phyloP scores from a whole-genome alignment of 2,329 filamentous ascomycete species.

The Phialophora chinensis region DNA sequence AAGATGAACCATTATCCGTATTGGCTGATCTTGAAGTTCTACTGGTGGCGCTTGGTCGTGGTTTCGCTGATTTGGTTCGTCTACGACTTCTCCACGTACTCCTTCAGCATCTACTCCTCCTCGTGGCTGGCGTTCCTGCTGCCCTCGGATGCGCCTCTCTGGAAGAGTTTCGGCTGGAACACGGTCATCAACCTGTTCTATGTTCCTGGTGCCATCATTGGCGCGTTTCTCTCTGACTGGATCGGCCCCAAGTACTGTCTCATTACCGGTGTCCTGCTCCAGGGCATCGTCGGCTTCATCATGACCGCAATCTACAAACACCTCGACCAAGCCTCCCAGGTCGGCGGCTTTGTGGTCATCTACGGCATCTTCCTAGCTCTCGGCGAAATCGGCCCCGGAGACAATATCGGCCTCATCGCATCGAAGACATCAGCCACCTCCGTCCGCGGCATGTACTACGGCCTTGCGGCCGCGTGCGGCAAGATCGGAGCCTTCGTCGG shows the following conservation, averaged over 20 bases:
- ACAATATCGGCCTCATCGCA: constrained; percentile 88
- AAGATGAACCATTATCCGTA: constrained; percentile 69
- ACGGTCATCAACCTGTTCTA: constrained; percentile 89
- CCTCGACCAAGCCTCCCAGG: constrained; percentile 69
- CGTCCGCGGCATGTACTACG: constrained; percentile 78
- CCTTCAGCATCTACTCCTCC: constrained; percentile 83
- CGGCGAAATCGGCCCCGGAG: constrained; percentile 82
- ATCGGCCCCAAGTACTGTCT: constrained; percentile 79
- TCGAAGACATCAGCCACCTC: constrained; percentile 88
- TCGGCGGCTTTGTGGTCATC: constrained; percentile 77
- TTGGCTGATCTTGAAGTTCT: constrained; percentile 65
- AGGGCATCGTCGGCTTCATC: constrained; percentile 82
- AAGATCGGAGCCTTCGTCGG: constrained; percentile 76
- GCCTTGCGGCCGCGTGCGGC: constrained; percentile 54
- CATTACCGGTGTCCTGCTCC: constrained; percentile 70
- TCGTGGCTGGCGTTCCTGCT: constrained; percentile 66
- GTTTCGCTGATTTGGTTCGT: constrained; percentile 84
- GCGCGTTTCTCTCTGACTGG: constrained; percentile 77
- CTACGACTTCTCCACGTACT: constrained; percentile 84
- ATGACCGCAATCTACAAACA: constrained; percentile 80
- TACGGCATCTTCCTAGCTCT: constrained; percentile 79
- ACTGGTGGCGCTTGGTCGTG: constrained; percentile 72
- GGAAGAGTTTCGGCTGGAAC: constrained; percentile 85
- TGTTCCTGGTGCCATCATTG: constrained; percentile 78
- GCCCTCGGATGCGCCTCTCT: constrained; percentile 65